Conservation (phyloP, 192 early-diverging fungal species). For the Coemansia pectinata region DNA sequence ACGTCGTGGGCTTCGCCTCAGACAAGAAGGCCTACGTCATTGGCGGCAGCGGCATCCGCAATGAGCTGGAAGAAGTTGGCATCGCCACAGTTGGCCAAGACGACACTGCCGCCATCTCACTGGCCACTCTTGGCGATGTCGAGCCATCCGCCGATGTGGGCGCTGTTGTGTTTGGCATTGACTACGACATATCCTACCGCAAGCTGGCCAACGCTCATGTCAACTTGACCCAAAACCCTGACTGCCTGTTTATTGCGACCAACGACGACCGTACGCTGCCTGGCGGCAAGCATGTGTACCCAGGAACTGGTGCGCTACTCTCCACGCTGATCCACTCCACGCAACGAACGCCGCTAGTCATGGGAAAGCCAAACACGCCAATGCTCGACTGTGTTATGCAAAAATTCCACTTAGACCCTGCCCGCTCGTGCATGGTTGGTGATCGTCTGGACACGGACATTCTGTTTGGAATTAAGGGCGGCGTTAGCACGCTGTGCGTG, state of each 20-base stretch:
- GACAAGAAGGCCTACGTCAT: constrained; percentile 91
- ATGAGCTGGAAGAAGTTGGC: constrained; percentile 82
- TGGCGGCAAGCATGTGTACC: constrained; percentile 69
- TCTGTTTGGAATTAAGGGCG: constrained; percentile 84
- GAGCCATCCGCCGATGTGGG: constrained; percentile 70
- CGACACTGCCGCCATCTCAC: constrained; percentile 56
- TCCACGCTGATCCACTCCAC: constrained; percentile 73
- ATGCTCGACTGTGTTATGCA: constrained; percentile 93
- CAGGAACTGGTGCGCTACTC: constrained; percentile 82
- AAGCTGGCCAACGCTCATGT: constrained; percentile 92
- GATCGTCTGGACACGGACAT: constrained; percentile 97
- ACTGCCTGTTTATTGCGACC: constrained; percentile 86
- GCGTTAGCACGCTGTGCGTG: constrained; percentile 85
- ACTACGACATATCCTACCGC: constrained; percentile 88
- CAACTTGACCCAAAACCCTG: constrained; percentile 69
- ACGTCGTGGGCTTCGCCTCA: constrained; percentile 78
- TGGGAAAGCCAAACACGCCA: constrained; percentile 91
- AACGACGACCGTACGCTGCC: constrained; percentile 94
- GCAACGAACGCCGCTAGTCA: constrained; percentile 74
- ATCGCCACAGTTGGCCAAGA: constrained; percentile 63
- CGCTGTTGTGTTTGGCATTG: constrained; percentile 93
- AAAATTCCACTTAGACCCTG: constrained; percentile 76
- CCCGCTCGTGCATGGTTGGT: constrained; percentile 93
- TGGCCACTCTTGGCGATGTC: constrained; percentile 60
- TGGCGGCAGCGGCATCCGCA: constrained; percentile 83